Evolutionary conservation across 192 early-diverging fungal genomes (phyloP).

Genomic region (Coemansia javaensis): DNA sequence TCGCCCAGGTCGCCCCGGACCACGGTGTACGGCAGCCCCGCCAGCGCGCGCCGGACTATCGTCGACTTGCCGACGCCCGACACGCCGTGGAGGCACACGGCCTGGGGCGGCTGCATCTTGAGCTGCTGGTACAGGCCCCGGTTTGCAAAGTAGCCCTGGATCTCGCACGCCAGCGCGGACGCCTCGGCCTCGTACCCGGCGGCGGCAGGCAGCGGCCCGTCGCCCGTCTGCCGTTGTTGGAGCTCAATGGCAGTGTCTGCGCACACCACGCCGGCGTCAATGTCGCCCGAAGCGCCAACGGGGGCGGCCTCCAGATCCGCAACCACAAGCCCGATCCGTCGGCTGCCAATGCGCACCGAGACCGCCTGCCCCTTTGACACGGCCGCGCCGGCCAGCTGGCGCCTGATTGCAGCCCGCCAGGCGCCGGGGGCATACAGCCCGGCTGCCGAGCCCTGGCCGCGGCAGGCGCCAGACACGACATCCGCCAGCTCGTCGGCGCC

Average conservation of each 20-base stretch:
- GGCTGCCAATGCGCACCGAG: slow-evolving; percentile 9
- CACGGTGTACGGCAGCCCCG: slow-evolving; percentile 7
- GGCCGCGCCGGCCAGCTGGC: background rate
- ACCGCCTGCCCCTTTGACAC: background rate
- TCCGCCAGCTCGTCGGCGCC: too few species aligned
- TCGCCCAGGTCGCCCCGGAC: slow-evolving; percentile 17
- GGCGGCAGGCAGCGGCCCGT: background rate
- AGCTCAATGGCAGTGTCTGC: slow-evolving; percentile 1
- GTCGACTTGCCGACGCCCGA: slow-evolving; percentile 33
- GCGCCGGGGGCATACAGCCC: too few species aligned
- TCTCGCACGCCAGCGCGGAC: slow-evolving; percentile 6
- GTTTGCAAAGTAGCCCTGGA: slow-evolving; percentile 24
- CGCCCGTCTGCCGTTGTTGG: background rate
- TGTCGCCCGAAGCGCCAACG: too few species aligned
- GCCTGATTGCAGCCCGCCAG: background rate
- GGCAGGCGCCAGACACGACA: too few species aligned
- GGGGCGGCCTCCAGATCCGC: background rate
- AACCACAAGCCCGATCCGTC: background rate
- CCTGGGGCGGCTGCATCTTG: slow-evolving; percentile 12
- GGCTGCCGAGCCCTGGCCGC: too few species aligned
- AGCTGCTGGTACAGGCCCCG: slow-evolving; percentile 13
- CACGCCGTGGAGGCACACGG: slow-evolving; percentile 15
- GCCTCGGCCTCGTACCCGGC: slow-evolving; percentile 27
- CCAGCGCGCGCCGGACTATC: slow-evolving; percentile 15
- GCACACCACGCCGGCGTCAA: slow-evolving; percentile 2